Evolutionary conservation across 306 rosid genomes (phyloP), one percentile per base, ranked within the genome.

Genomic region (Acmispon strigosus): DNA sequence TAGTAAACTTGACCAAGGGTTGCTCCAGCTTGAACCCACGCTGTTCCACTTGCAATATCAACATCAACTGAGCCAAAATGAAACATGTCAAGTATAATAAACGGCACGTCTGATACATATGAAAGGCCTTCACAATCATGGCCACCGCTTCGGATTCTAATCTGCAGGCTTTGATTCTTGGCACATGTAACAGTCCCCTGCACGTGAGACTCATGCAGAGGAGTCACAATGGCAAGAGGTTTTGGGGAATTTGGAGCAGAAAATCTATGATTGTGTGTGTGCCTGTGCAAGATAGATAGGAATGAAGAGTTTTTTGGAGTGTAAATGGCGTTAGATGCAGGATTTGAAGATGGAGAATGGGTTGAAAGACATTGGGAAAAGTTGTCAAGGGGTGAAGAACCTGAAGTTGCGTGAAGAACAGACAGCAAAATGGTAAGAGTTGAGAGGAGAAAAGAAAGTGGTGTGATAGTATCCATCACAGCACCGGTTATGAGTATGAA

Each of bases 101-200:
- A 81, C 0, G 84, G 84, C 1, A 81, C 72, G 5, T 76, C 78
- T 1, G 84, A 65, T 6, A 81, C 68, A 71, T 71, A 81, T 0
- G 84, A 81, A 32, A 76, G 75, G 17, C 81, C 81, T 57, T 76
- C 84, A 8, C 2, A 0, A 45, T 76, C 84, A 47, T 81, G 84
- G 55, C 81, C 84, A 1, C 84, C 84, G 14, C 81, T 81, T 58
- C 84, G 60, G 32, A 75, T 76, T 67, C 84, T 41, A 5, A 81
- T 70, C 37, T 81, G 81, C 7, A 81, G 0, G 18, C 49, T 50
- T 9, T 34, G 7, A 0, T 7, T 9, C 20, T 76, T 71, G 32
- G 84, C 71, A 52, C 84, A 81, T 32, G n/a, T 1, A 8, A 81
- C 34, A 13, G 75, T 65, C 13, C 57, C 71, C 11, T 75, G 81